phyloP scores from a whole-genome alignment of 768 basidiomycete genomes.

The Amanita brunnescens region DNA sequence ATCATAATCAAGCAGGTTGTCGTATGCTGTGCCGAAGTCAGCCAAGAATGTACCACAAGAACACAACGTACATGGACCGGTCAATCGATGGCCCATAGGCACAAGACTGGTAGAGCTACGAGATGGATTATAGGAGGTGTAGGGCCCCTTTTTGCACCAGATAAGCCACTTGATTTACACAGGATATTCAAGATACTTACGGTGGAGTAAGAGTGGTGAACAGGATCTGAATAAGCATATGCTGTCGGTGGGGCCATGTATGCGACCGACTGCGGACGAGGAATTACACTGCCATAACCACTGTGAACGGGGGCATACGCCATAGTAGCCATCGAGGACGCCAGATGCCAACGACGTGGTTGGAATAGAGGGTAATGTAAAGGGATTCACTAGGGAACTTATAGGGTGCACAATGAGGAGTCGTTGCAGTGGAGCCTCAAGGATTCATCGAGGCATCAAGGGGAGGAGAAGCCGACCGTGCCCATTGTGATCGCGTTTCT shows the following conservation, averaged over 20 bases:
- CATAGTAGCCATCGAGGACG: conserved; percentile 9
- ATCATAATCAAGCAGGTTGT: conserved; percentile 46
- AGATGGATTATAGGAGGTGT: neutral
- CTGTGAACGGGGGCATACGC: conserved; percentile 17
- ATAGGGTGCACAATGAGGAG: conserved; percentile 12
- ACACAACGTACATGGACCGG: conserved; percentile 29
- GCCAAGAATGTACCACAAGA: neutral
- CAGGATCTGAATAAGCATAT: conserved; percentile 33
- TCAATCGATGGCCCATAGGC: conserved; percentile 31
- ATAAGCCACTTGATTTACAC: neutral
- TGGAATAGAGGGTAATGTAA: conserved; percentile 18
- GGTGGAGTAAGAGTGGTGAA: conserved; percentile 22
- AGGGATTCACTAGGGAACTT: neutral
- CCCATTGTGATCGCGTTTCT: too few relatives aligned
- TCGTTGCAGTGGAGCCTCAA: conserved; percentile 8
- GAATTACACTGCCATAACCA: conserved; percentile 15
- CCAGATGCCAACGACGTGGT: neutral
- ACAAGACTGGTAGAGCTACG: conserved; percentile 19
- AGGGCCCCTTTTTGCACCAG: neutral
- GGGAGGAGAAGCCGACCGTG: neutral
- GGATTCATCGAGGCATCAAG: conserved; percentile 12
- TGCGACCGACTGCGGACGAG: conserved; percentile 32
- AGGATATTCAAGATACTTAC: neutral
- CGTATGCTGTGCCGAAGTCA: conserved; percentile 35
- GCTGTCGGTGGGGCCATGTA: conserved; percentile 22